These are phyloP conservation scores for Botrytis paeoniae DNA, from an alignment of 2,329 filamentous ascomycete genomes.

Conservation along the genomic window DNA sequence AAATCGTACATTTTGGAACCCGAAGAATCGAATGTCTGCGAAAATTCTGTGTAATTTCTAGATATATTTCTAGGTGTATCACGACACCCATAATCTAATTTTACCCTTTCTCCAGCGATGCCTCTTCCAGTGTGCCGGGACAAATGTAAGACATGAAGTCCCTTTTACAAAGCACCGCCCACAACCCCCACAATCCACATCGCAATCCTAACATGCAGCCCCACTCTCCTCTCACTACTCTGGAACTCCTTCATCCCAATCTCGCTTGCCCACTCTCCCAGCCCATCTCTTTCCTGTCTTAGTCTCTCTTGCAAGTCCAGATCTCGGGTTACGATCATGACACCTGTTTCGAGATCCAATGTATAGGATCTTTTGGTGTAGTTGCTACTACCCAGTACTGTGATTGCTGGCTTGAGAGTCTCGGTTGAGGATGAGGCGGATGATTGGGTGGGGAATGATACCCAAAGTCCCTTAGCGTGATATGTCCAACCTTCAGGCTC, in stretches of 20 bases:
- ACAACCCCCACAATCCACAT: constrained; percentile 92
- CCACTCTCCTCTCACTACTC: constrained; percentile 76
- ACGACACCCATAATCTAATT: neutral
- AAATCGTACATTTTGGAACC: neutral
- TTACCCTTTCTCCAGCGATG: neutral
- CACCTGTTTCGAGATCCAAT: constrained; percentile 86
- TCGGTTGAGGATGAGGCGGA: neutral
- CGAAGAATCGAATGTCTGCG: neutral
- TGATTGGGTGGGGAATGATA: constrained; percentile 53
- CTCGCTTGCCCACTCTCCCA: constrained; percentile 69
- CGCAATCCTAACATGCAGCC: constrained; percentile 77
- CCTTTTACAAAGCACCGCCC: constrained; percentile 73
- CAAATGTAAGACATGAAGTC: neutral
- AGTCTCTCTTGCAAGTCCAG: constrained; percentile 67
- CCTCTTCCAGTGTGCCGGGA: neutral
- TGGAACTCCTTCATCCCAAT: constrained; percentile 77
- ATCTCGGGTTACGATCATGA: constrained; percentile 79
- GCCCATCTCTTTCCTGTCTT: constrained; percentile 75
- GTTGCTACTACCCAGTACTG: constrained; percentile 83
- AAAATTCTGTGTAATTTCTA: neutral
- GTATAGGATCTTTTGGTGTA: constrained; percentile 94
- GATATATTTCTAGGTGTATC: neutral
- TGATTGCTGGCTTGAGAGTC: constrained; percentile 14
- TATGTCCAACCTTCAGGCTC: constrained; percentile 91
- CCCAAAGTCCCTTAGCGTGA: constrained; percentile 94